Percentiles rank a stretch among this genome's conserved stretches.
phyloP scores from a whole-genome alignment of 139 green algal genomes.

The Yamagishiella unicocca region DNA sequence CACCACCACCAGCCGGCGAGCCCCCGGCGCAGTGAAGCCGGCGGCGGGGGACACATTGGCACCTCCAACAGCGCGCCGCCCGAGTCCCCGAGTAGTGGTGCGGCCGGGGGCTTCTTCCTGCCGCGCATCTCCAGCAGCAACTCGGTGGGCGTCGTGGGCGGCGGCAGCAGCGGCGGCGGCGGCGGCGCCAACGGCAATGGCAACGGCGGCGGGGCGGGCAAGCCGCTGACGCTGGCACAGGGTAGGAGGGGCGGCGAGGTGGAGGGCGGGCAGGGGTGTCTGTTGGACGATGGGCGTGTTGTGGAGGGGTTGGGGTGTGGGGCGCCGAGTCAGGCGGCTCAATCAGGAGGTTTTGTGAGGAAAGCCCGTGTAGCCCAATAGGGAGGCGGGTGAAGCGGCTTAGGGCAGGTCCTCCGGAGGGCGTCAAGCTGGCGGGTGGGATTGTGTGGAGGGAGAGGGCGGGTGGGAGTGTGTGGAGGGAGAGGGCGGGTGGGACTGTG shows the following conservation, averaged over 20 bases:
- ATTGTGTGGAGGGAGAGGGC: no score
- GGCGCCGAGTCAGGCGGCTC: neutral
- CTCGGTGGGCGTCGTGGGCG: neutral
- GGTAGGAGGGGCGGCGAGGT: no score
- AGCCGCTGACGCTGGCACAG: slow-evolving; percentile 16
- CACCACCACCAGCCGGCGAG: no score
- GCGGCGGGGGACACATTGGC: neutral
- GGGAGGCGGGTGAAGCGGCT: neutral
- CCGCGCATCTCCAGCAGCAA: neutral
- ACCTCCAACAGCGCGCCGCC: neutral
- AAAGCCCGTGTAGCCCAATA: neutral
- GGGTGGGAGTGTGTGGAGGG: no score
- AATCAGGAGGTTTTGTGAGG: neutral
- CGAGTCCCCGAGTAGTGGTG: neutral
- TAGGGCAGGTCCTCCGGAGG: neutral
- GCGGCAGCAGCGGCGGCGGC: neutral
- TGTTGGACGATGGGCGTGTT: neutral
- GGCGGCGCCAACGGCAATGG: neutral
- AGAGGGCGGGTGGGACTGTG: no score
- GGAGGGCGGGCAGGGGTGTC: neutral
- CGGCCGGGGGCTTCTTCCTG: neutral
- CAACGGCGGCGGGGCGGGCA: neutral
- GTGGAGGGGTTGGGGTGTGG: no score
- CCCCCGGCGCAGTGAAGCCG: neutral
- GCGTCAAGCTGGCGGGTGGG: no score